Percentiles rank a stretch among this genome's conserved stretches.
These are phyloP conservation scores for Colletotrichum filicis DNA, from an alignment of 2,329 filamentous ascomycete genomes.

Conservation along the genomic window DNA sequence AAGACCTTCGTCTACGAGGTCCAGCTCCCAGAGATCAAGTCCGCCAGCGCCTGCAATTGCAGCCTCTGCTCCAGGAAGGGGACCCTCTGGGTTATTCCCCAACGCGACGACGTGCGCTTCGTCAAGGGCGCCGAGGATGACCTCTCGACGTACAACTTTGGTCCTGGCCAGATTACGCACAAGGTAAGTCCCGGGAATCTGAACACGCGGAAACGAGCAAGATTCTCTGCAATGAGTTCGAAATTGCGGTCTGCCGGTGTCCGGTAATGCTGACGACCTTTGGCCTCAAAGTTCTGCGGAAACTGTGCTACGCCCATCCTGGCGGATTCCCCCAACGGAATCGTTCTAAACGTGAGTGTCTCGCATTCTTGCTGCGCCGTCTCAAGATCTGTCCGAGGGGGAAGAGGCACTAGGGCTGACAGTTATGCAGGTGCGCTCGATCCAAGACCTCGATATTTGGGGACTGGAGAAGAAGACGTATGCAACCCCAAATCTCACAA, in stretches of 20 bases:
- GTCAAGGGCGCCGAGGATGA: slow-evolving; percentile 56
- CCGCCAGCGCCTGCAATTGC: slow-evolving; percentile 71
- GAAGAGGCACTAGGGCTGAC: background rate
- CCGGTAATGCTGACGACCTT: no score
- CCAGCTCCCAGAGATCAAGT: slow-evolving; percentile 66
- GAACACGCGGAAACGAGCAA: background rate
- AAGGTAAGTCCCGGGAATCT: slow-evolving; percentile 47
- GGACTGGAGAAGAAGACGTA: slow-evolving; percentile 50
- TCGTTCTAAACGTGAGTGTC: slow-evolving; percentile 54
- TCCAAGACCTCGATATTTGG: slow-evolving; percentile 58
- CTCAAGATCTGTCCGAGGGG: background rate
- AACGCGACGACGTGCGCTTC: slow-evolving; percentile 49
- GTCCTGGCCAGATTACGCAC: slow-evolving; percentile 49
- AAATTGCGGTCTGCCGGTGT: background rate
- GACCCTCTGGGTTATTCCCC: slow-evolving; percentile 51
- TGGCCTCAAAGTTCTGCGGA: slow-evolving; percentile 58
- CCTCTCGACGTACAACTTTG: slow-evolving; percentile 58
- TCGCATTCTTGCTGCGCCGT: background rate
- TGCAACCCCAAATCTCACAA: slow-evolving; percentile 29
- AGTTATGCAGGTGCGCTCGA: slow-evolving; percentile 48
- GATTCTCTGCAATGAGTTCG: background rate
- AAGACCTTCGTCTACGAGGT: slow-evolving; percentile 63
- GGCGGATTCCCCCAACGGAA: slow-evolving; percentile 41
- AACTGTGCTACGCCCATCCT: slow-evolving; percentile 59
- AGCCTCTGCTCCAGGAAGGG: slow-evolving; percentile 69